These are phyloP conservation scores for Ganoderma meredithae DNA, from an alignment of 1,284 basidiomycete species.

Conservation along the genomic window DNA sequence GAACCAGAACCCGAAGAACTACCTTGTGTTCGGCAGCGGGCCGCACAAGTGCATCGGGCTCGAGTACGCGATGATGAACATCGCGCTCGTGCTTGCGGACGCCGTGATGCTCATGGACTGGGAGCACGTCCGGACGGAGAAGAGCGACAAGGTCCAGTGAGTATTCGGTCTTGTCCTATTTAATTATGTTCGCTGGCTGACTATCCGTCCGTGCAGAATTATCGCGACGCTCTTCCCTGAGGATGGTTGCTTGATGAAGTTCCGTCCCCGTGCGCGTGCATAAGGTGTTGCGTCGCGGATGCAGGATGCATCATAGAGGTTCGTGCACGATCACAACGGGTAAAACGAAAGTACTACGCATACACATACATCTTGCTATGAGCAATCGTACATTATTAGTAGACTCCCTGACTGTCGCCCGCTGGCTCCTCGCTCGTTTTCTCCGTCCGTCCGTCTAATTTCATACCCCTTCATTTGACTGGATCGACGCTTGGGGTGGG, in stretches of 20 bases:
- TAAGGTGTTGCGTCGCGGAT: slow-evolving; percentile 12
- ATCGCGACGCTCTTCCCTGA: slow-evolving; percentile 96
- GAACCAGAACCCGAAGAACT: slow-evolving; percentile 92
- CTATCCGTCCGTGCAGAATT: slow-evolving; percentile 55
- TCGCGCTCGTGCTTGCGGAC: slow-evolving; percentile 86
- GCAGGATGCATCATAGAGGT: neutral
- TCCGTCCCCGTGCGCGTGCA: slow-evolving; percentile 59
- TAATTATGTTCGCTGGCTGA: neutral
- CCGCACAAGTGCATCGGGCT: slow-evolving; percentile 94
- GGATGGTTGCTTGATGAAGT: slow-evolving; percentile 88
- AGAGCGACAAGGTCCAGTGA: slow-evolving; percentile 85
- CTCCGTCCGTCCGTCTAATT: slow-evolving; percentile 11
- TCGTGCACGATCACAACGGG: neutral
- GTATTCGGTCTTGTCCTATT: slow-evolving; percentile 41
- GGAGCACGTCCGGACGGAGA: slow-evolving; percentile 85
- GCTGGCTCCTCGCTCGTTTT: neutral
- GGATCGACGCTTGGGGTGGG: neutral
- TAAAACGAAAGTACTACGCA: slow-evolving; percentile 18
- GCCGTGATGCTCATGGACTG: slow-evolving; percentile 87
- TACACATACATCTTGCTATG: slow-evolving; percentile 2
- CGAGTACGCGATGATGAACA: slow-evolving; percentile 95
- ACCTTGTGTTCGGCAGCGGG: slow-evolving; percentile 94
- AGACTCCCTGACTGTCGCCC: slow-evolving; percentile 28
- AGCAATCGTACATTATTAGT: slow-evolving; percentile 22
- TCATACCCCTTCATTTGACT: slow-evolving; percentile 10